Percentiles rank a stretch among this genome's conserved stretches.
Evolutionary conservation across 306 rosid species (phyloP).

Genomic region (Pyrus bretschneideri): DNA sequence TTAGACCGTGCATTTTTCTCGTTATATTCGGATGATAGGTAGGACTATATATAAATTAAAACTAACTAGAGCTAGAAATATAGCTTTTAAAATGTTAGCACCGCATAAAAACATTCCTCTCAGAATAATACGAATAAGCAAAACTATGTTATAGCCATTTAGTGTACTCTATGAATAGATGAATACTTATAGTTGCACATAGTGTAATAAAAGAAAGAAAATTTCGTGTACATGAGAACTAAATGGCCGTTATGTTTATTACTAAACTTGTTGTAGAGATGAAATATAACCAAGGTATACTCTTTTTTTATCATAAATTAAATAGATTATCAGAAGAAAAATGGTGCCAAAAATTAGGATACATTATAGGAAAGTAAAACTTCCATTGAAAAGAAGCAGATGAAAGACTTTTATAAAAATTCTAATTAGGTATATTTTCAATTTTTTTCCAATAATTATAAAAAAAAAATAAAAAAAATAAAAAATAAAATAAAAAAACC

Average conservation of each 20-base stretch:
- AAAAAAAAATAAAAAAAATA: no score
- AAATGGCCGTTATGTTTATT: background rate
- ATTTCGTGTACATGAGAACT: background rate
- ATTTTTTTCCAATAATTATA: no score
- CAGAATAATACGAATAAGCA: background rate
- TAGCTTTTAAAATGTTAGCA: background rate
- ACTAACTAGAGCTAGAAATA: background rate
- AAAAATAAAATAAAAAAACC: no score
- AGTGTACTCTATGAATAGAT: background rate
- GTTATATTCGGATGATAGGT: background rate
- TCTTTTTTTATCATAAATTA: background rate
- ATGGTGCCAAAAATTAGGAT: background rate
- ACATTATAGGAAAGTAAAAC: background rate
- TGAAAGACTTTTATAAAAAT: background rate
- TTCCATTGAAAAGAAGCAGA: background rate
- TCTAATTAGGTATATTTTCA: background rate
- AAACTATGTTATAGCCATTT: background rate
- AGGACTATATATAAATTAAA: background rate
- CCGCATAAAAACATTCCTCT: background rate
- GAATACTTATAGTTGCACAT: background rate
- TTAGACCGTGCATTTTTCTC: background rate
- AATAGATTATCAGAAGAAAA: background rate
- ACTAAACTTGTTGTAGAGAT: background rate
- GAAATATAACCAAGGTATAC: background rate
- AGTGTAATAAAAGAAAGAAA: background rate